A percentile compares a stretch with the other conserved stretches of the same genome.
Evolutionary conservation across 208 protist species (phyloP).

Genomic region (Kentomonas sorsogonicus): DNA sequence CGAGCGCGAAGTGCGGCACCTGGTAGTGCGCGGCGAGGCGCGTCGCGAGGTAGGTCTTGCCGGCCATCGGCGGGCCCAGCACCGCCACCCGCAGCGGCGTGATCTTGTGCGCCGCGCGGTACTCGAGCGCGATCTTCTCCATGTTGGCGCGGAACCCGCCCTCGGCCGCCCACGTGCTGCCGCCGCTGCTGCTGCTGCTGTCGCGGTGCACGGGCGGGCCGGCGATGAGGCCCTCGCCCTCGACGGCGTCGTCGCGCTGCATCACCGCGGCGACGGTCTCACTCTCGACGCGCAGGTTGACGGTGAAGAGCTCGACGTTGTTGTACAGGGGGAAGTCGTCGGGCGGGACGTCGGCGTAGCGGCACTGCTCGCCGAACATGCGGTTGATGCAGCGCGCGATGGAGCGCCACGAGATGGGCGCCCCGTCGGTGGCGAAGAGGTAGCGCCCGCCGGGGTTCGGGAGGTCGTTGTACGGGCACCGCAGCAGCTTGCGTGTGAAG

Average conservation of each 20-base stretch:
- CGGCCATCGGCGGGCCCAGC: conserved; percentile 84
- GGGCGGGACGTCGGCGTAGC: conserved; percentile 38
- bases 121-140: conserved; percentile 71
- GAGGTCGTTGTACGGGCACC: conserved; percentile 34
- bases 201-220: background rate
- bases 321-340: conserved; percentile 64
- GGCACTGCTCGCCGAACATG: conserved; percentile 54
- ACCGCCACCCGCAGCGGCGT: conserved; percentile 77
- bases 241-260: conserved; percentile 44
- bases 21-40: conserved; percentile 70
- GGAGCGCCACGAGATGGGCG: conserved; percentile 46
- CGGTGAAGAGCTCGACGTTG: conserved; percentile 81
- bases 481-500: conserved; percentile 63
- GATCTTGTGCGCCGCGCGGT: conserved; percentile 50
- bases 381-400: conserved; percentile 77
- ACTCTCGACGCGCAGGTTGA: conserved; percentile 79
- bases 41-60: conserved; percentile 73
- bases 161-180: conserved; percentile 60
- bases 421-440: conserved; percentile 86
- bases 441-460: conserved; percentile 75
- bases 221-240: conserved; percentile 16
- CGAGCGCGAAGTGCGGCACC: conserved; percentile 58
- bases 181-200: conserved; percentile 1
- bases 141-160: conserved; percentile 72
- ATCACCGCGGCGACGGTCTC: conserved; percentile 68